Evolutionary conservation across 805 yeast species (phyloP).

Genomic region (Wickerhamiella slavikovae): DNA sequence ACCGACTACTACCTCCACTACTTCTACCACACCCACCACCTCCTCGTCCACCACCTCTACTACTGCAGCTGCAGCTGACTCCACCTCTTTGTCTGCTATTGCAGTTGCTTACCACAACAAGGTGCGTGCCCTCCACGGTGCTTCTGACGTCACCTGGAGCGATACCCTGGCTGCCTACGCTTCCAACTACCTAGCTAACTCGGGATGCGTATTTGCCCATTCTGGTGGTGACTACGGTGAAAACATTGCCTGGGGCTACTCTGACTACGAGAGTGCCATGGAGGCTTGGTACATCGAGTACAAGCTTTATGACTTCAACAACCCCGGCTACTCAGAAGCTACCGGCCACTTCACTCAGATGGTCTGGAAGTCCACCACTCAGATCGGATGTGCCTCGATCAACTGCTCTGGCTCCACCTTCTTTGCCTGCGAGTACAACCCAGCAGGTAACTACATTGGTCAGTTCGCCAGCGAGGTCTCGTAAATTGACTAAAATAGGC

Average conservation of each 20-base stretch:
- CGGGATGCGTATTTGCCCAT: slow-evolving; percentile 35
- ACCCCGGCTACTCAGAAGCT: slow-evolving; percentile 24
- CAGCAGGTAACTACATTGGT: slow-evolving; percentile 45
- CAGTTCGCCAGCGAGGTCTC: slow-evolving; percentile 15
- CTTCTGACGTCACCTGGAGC: slow-evolving; percentile 33
- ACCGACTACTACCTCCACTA: background rate
- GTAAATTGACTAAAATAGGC: no score
- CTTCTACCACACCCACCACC: slow-evolving; percentile 1
- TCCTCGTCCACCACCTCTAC: background rate
- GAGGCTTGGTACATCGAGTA: slow-evolving; percentile 62
- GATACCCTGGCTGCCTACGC: slow-evolving; percentile 31
- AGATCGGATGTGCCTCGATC: slow-evolving; percentile 48
- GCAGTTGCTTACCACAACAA: slow-evolving; percentile 43
- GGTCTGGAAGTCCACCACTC: slow-evolving; percentile 41
- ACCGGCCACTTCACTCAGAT: slow-evolving; percentile 72
- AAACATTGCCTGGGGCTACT: slow-evolving; percentile 53
- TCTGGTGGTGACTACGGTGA: slow-evolving; percentile 53
- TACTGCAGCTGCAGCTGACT: slow-evolving; percentile 1
- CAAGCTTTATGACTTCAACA: slow-evolving; percentile 27
- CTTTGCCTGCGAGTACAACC: slow-evolving; percentile 48
- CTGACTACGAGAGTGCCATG: slow-evolving; percentile 30
- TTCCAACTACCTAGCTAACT: slow-evolving; percentile 26
- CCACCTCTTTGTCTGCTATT: slow-evolving; percentile 6
- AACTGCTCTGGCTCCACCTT: slow-evolving; percentile 21
- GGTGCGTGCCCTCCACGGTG: slow-evolving; percentile 33